phyloP scores from a whole-genome alignment of 805 yeast species.

The Wickerhamiella vanderwaltii region DNA sequence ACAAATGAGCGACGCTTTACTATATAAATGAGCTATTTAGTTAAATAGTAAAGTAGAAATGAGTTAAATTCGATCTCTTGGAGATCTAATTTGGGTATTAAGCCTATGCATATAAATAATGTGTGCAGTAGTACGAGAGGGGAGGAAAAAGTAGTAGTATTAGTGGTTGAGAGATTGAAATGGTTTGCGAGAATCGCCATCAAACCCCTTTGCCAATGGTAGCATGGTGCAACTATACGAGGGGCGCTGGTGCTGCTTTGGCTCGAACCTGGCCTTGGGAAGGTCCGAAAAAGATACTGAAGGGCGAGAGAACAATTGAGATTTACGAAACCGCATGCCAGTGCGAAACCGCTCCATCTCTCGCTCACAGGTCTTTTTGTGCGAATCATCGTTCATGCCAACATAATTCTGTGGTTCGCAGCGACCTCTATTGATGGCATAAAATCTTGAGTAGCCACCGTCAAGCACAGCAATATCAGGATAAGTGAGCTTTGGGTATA shows the following conservation, averaged over 20 bases:
- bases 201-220: conserved; percentile 5
- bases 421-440: conserved; percentile 40
- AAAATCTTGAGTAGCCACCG: conserved; percentile 84
- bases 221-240: neutral
- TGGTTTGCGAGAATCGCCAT: too few species aligned
- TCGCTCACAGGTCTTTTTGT: conserved; percentile 38
- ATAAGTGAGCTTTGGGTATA: conserved; percentile 70
- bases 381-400: conserved; percentile 61
- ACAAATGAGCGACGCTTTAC: too few species aligned
- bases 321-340: conserved; percentile 28
- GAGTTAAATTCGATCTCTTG: too few species aligned
- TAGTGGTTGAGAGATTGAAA: too few species aligned
- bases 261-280: conserved; percentile 1
- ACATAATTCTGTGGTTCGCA: conserved; percentile 73
- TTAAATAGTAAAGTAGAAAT: too few species aligned
- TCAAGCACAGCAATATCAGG: conserved; percentile 83
- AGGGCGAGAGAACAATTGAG: conserved; percentile 8
- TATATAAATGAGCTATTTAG: too few species aligned
- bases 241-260: neutral
- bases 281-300: neutral
- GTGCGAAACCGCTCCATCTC: conserved; percentile 43
- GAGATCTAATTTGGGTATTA: too few species aligned
- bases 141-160: too few species aligned
- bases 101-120: too few species aligned
- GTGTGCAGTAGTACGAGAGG: too few species aligned